Conservation (phyloP, 2,329 filamentous ascomycete species). For the Nemania bipapillata region DNA sequence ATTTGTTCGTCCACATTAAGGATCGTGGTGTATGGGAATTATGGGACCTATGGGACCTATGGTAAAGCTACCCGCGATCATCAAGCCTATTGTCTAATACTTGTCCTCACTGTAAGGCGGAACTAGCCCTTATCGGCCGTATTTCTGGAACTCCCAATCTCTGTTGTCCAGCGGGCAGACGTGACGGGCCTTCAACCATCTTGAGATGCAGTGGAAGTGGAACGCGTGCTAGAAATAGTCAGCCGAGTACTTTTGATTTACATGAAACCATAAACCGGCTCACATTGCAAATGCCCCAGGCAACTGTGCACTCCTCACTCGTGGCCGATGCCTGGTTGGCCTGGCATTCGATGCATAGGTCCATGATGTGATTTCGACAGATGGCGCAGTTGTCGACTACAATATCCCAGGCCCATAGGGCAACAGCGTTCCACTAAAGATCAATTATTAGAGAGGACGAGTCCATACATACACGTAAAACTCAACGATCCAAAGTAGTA, state of each 20-base stretch:
- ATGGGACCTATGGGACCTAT: background rate
- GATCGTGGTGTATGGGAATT: slow-evolving; percentile 10
- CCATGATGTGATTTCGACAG: slow-evolving; percentile 99
- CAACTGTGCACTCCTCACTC: slow-evolving; percentile 97
- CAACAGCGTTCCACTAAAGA: slow-evolving; percentile 93
- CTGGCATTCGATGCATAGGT: slow-evolving; percentile 98
- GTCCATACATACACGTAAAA: background rate
- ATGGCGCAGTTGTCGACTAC: slow-evolving; percentile 99
- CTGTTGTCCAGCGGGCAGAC: slow-evolving; percentile 97
- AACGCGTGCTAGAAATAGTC: slow-evolving; percentile 82
- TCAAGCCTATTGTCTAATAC: background rate
- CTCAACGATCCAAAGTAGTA: background rate
- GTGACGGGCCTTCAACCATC: slow-evolving; percentile 99
- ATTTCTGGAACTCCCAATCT: slow-evolving; percentile 99
- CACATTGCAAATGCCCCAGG: slow-evolving; percentile 99
- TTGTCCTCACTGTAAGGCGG: background rate
- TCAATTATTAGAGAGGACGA: slow-evolving; percentile 33
- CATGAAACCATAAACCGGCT: slow-evolving; percentile 53
- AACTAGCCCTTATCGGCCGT: slow-evolving; percentile 69
- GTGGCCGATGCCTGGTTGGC: slow-evolving; percentile 98
- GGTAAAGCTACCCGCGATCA: background rate
- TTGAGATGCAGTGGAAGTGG: slow-evolving; percentile 99
- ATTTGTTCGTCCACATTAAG: background rate
- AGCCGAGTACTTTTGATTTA: slow-evolving; percentile 45
- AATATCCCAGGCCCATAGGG: slow-evolving; percentile 99